Conservation (phyloP, 2,329 filamentous ascomycete genomes). For the Fusarium annulatum region DNA sequence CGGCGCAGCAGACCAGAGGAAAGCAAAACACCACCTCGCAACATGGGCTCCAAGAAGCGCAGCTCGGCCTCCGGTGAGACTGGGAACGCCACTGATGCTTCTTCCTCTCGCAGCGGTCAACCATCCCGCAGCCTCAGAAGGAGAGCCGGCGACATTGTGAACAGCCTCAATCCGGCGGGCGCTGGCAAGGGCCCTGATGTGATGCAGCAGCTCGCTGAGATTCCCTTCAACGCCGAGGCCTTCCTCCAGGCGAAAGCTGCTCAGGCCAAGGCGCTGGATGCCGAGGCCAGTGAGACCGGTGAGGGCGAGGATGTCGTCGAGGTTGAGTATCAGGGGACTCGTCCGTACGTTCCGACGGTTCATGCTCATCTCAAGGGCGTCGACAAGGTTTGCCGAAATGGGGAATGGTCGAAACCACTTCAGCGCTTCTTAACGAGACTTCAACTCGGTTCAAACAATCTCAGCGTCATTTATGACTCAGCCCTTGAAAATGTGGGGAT, state of each 20-base stretch:
- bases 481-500: slow-evolving; percentile 24
- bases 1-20: slow-evolving; percentile 13
- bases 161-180: slow-evolving; percentile 4
- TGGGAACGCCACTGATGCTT: not conserved
- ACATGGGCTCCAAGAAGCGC: slow-evolving; percentile 11
- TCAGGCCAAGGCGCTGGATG: slow-evolving; percentile 10
- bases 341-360: slow-evolving; percentile 14
- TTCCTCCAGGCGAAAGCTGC: slow-evolving; percentile 20
- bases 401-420: slow-evolving; percentile 31
- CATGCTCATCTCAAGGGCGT: slow-evolving; percentile 25
- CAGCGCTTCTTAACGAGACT: slow-evolving; percentile 25
- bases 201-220: slow-evolving; percentile 22
- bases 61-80: slow-evolving; percentile 6
- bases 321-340: not conserved
- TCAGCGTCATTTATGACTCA: slow-evolving; percentile 31
- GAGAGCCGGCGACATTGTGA: not conserved
- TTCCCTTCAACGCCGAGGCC: slow-evolving; percentile 26
- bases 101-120: not conserved
- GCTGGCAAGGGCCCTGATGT: slow-evolving; percentile 2
- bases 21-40: slow-evolving; percentile 16
- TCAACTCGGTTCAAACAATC: slow-evolving; percentile 16
- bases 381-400: slow-evolving; percentile 22
- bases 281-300: slow-evolving; percentile 20
- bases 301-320: slow-evolving; percentile 17
- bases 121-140: not conserved